Evolutionary conservation across 192 early-diverging fungal genomes (phyloP).

Genomic region (Funneliformis geosporum): DNA sequence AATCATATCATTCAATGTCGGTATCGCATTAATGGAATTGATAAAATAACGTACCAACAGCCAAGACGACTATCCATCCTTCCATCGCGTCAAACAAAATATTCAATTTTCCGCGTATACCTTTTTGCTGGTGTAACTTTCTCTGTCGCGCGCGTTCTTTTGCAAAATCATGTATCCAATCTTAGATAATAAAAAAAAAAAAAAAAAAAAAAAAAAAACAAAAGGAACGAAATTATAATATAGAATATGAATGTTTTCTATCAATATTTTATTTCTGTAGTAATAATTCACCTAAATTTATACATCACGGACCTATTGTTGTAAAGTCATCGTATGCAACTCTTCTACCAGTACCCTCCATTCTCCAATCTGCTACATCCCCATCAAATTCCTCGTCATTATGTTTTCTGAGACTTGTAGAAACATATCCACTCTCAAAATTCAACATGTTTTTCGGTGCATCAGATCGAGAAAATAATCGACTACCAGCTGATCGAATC

Average conservation of each 20-base stretch:
- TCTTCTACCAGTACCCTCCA: slow-evolving; percentile 48
- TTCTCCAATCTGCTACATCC: slow-evolving; percentile 45
- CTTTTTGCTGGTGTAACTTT: slow-evolving; percentile 53
- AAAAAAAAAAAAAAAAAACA: too few relatives aligned
- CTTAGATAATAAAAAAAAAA: too few relatives aligned
- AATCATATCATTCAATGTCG: slow-evolving; percentile 41
- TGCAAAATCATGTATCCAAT: slow-evolving; percentile 90
- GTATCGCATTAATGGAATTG: not conserved
- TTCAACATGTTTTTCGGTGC: not conserved
- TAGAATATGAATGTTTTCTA: not conserved
- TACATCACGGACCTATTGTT: slow-evolving; percentile 50
- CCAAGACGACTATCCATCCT: slow-evolving; percentile 82
- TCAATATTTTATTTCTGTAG: not conserved
- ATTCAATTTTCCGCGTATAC: slow-evolving; percentile 60
- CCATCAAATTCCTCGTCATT: slow-evolving; percentile 35
- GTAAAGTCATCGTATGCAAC: slow-evolving; percentile 62
- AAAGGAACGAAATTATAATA: not conserved
- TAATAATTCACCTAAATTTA: not conserved
- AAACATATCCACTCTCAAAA: slow-evolving; percentile 4
- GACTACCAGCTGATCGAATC: not conserved
- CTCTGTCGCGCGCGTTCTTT: slow-evolving; percentile 76
- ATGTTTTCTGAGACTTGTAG: slow-evolving; percentile 26
- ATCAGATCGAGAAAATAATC: slow-evolving; percentile 17
- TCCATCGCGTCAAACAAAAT: slow-evolving; percentile 75
- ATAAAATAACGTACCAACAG: slow-evolving; percentile 54